Percentiles rank a stretch among this genome's conserved stretches.
Conservation (phyloP, 257 asterid species). For the Solanum stenotomum region DNA sequence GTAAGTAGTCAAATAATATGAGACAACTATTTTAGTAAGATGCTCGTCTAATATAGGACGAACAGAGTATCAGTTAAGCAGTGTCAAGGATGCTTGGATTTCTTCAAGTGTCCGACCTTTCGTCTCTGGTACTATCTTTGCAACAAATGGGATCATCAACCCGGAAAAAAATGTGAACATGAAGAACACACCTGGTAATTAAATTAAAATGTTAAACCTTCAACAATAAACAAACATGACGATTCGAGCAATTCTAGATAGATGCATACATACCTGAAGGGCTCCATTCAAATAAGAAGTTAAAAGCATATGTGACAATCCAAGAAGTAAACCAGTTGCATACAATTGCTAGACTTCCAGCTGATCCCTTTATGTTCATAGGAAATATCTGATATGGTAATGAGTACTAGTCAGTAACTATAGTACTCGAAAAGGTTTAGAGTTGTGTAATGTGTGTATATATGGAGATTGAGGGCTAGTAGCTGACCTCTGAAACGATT, state of each 20-base stretch:
- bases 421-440: not conserved
- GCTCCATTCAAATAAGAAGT: constrained; percentile 54
- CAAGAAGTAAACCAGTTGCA: constrained; percentile 52
- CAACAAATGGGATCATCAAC: constrained; percentile 39
- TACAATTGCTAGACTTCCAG: constrained; percentile 56
- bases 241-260: not conserved
- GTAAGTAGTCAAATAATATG: no score
- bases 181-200: constrained; percentile 44
- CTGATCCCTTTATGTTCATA: constrained; percentile 50
- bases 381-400: constrained; percentile 52
- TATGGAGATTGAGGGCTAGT: not conserved
- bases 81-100: constrained; percentile 41
- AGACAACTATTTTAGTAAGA: no score
- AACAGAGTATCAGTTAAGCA: not conserved
- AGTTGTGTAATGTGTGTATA: not conserved
- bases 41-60: not conserved
- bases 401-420: not conserved
- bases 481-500: constrained; percentile 65
- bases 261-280: constrained; percentile 47
- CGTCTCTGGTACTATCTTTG: constrained; percentile 75
- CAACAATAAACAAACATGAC: not conserved
- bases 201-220: not conserved
- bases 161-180: constrained; percentile 27
- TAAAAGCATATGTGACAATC: constrained; percentile 54
- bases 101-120: constrained; percentile 73